Percentiles rank a stretch among this genome's conserved stretches.
Conservation (phyloP, 176 grass and related monocot species). For the Oryza nivara region DNA sequence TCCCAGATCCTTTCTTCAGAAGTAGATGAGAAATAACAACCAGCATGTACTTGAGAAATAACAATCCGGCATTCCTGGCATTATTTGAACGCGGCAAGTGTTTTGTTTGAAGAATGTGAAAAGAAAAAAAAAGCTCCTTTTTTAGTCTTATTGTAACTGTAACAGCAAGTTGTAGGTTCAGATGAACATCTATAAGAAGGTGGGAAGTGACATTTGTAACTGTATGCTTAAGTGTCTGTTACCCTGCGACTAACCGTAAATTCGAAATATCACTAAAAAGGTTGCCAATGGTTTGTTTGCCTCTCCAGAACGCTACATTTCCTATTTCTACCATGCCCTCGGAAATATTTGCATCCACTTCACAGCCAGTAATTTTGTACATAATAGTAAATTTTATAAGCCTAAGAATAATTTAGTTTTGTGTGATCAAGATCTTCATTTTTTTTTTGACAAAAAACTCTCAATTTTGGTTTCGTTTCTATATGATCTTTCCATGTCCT, state of each 20-base stretch:
- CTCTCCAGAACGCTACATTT: background rate
- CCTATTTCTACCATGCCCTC: no score
- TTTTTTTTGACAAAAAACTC: no score
- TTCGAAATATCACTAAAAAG: background rate
- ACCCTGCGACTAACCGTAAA: background rate
- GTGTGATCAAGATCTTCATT: no score
- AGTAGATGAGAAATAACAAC: conserved; percentile 10
- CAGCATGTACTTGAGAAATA: no score
- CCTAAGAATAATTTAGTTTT: no score
- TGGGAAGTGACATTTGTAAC: background rate
- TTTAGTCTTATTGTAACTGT: background rate
- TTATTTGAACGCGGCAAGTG: conserved; percentile 19
- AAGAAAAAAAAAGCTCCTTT: background rate
- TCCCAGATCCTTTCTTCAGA: background rate
- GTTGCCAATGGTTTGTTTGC: background rate
- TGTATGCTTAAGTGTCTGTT: background rate
- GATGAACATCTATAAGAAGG: conserved; percentile 4
- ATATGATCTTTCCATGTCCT: no score
- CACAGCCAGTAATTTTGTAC: background rate
- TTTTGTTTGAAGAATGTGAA: background rate
- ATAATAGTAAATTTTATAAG: no score
- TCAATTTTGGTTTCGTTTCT: no score
- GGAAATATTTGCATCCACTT: background rate
- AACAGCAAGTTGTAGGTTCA: background rate
- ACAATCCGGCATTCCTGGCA: no score